phyloP scores from a whole-genome alignment of 129 eudicot genomes.

The Chrysanthemum seticuspe region DNA sequence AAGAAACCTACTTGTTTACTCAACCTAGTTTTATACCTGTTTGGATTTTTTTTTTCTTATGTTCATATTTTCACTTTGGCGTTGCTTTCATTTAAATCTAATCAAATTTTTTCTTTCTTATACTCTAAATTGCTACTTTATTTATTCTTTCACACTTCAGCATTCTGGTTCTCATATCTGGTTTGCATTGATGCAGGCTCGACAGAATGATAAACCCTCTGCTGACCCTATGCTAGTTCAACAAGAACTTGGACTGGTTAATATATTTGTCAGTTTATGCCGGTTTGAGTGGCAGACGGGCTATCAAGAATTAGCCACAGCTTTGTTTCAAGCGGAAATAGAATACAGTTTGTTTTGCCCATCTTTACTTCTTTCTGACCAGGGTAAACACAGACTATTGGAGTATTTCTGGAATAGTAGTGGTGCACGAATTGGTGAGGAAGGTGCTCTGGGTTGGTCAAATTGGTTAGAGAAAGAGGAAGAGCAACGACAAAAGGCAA shows the following conservation, averaged over 20 bases:
- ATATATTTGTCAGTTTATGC: constrained; percentile 69
- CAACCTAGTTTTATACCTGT: background rate
- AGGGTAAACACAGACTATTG: constrained; percentile 77
- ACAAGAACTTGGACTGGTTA: constrained; percentile 80
- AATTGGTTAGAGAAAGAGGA: constrained; percentile 94
- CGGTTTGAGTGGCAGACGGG: constrained; percentile 98
- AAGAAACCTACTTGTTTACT: background rate
- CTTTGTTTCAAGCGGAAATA: constrained; percentile 85
- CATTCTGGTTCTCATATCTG: background rate
- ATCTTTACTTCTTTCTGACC: constrained; percentile 75
- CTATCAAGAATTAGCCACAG: constrained; percentile 89
- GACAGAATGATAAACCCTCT: constrained; percentile 36
- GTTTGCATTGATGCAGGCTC: constrained; percentile 40
- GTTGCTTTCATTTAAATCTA: background rate
- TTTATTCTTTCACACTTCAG: background rate
- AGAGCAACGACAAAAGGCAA: constrained; percentile 63
- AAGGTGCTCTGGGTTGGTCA: constrained; percentile 96
- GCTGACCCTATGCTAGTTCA: constrained; percentile 44
- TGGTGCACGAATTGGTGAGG: constrained; percentile 96
- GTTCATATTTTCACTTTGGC: background rate
- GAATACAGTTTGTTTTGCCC: constrained; percentile 85
- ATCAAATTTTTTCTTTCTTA: background rate
- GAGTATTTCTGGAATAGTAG: constrained; percentile 92
- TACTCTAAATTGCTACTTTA: background rate
- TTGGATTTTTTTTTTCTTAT: background rate